Evolutionary conservation across 768 basidiomycete species (phyloP).

Genomic region (Scleroderma citrinum): DNA sequence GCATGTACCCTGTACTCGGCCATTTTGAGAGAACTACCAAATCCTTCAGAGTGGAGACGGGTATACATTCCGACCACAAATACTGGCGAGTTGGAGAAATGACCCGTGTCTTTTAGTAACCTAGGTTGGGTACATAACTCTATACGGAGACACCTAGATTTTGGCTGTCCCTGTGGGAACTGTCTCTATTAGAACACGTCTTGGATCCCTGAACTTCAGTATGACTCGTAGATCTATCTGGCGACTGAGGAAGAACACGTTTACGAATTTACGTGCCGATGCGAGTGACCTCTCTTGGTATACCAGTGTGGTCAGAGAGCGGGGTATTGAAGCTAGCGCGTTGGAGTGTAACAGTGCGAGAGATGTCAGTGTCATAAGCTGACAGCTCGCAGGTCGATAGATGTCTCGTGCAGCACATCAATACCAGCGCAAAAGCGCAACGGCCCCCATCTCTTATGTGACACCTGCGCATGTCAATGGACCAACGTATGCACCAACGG

Average conservation of each 20-base stretch:
- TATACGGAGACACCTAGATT: constrained; percentile 47
- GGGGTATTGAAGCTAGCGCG: constrained; percentile 82
- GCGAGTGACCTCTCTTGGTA: constrained; percentile 83
- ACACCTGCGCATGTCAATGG: constrained; percentile 76
- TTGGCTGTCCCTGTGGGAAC: constrained; percentile 60
- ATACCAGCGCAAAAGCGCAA: constrained; percentile 76
- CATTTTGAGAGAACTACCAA: constrained; percentile 91
- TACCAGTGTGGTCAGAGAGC: constrained; percentile 81
- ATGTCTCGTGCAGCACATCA: constrained; percentile 24
- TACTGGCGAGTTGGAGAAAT: constrained; percentile 79
- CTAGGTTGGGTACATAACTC: constrained; percentile 32
- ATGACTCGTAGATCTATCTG: constrained; percentile 74
- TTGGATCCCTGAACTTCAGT: constrained; percentile 80
- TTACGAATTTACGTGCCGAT: constrained; percentile 83
- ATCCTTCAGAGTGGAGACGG: constrained; percentile 79
- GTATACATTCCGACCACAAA: constrained; percentile 96
- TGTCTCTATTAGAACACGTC: constrained; percentile 67
- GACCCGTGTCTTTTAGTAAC: constrained; percentile 88
- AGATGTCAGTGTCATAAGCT: constrained; percentile 44
- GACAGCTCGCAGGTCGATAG: constrained; percentile 1
- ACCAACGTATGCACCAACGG: constrained; percentile 88
- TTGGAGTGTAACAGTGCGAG: constrained; percentile 69
- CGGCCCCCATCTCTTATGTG: constrained; percentile 79
- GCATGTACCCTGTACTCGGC: constrained; percentile 79
- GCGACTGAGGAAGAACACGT: constrained; percentile 83